phyloP scores from a whole-genome alignment of 148 eudicot species.

The Diospyros lotus region DNA sequence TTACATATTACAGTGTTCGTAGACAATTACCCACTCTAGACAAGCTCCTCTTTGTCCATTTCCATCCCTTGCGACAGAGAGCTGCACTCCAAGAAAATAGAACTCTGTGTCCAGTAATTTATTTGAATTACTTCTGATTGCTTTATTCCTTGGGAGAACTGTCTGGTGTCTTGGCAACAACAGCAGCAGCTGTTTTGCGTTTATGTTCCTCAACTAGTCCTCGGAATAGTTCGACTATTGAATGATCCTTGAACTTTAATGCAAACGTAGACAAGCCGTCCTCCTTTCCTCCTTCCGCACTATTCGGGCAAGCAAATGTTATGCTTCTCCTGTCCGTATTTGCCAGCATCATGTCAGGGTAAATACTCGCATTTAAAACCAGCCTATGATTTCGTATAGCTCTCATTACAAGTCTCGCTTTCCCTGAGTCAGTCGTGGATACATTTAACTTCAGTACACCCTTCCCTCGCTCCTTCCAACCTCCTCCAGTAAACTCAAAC shows the following conservation, averaged over 20 bases:
- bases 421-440: slow-evolving; percentile 37
- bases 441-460: slow-evolving; percentile 89
- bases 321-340: slow-evolving; percentile 93
- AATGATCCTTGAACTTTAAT: slow-evolving; percentile 77
- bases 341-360: slow-evolving; percentile 84
- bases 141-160: slow-evolving; percentile 72
- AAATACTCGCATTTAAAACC: slow-evolving; percentile 76
- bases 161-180: slow-evolving; percentile 56
- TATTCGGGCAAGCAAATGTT: slow-evolving; percentile 87
- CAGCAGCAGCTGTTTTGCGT: slow-evolving; percentile 27
- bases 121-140: slow-evolving; percentile 8
- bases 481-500: slow-evolving; percentile 69
- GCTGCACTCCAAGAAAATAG: background rate
- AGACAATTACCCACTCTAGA: background rate
- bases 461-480: slow-evolving; percentile 95
- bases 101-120: background rate
- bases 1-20: background rate
- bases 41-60: background rate
- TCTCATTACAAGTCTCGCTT: slow-evolving; percentile 87
- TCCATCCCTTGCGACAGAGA: background rate
- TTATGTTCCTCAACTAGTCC: slow-evolving; percentile 56
- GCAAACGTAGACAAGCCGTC: slow-evolving; percentile 77
- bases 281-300: slow-evolving; percentile 64
- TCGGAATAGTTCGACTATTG: slow-evolving; percentile 60
- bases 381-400: slow-evolving; percentile 78